Evolutionary conservation across 1,284 basidiomycete species (phyloP).

Genomic region (Fomes fomentarius): DNA sequence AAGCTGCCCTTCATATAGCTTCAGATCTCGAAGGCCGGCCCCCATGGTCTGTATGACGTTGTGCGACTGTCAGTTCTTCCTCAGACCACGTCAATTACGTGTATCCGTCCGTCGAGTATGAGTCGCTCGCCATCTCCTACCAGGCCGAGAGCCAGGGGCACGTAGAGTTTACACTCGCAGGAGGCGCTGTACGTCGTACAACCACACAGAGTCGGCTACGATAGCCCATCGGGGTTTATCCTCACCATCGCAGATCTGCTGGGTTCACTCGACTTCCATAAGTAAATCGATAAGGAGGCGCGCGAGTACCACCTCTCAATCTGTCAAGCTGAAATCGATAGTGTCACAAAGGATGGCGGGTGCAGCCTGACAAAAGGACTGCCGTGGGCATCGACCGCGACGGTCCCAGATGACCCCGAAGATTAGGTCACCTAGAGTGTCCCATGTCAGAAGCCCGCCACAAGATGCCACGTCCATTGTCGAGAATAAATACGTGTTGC

Average conservation of each 20-base stretch:
- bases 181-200: no score
- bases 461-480: not conserved
- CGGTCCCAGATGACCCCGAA: constrained; percentile 20
- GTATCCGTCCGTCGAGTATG: no score
- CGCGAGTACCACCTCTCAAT: constrained; percentile 8
- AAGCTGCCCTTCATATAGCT: not conserved
- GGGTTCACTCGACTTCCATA: not conserved
- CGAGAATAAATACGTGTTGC: constrained; percentile 19
- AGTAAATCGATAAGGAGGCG: constrained; percentile 15
- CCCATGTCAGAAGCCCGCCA: no score
- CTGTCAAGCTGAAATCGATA: constrained; percentile 12
- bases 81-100: no score
- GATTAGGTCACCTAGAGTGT: no score
- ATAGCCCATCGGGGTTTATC: not conserved
- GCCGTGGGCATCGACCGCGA: no score
- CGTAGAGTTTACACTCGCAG: no score
- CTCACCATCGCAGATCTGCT: not conserved
- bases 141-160: no score
- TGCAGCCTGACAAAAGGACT: not conserved
- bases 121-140: no score
- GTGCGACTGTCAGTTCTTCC: no score
- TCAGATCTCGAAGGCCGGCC: constrained; percentile 7
- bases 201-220: not conserved
- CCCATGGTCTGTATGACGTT: no score
- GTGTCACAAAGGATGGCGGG: not conserved